Conservation (phyloP, 2,329 filamentous ascomycete genomes). For the Colletotrichum liriopes region DNA sequence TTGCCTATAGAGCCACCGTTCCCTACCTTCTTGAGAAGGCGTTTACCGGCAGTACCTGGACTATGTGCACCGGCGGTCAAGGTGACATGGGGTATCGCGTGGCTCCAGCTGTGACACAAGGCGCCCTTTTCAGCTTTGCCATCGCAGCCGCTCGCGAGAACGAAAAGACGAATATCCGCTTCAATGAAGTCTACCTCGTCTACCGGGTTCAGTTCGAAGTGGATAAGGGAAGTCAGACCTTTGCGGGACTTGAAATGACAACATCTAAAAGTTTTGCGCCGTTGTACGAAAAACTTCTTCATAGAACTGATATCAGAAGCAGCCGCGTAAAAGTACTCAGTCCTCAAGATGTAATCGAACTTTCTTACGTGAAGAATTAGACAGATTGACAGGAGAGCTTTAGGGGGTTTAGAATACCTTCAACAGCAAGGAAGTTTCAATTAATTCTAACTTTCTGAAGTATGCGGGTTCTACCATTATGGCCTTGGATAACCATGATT, state of each 20-base stretch:
- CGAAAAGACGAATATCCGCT: constrained; percentile 53
- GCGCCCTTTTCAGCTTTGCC: constrained; percentile 54
- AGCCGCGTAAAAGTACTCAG: neutral
- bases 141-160: constrained; percentile 51
- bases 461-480: no score
- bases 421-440: neutral
- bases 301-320: constrained; percentile 1
- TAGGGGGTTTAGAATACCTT: neutral
- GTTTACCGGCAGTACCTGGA: constrained; percentile 49
- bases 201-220: constrained; percentile 49
- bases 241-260: constrained; percentile 6
- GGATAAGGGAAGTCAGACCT: neutral
- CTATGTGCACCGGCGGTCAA: constrained; percentile 51
- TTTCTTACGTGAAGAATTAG: neutral
- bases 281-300: constrained; percentile 1
- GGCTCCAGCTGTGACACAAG: constrained; percentile 52
- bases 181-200: constrained; percentile 57
- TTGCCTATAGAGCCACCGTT: constrained; percentile 52
- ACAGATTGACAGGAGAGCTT: neutral
- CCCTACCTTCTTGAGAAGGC: constrained; percentile 50
- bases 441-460: no score
- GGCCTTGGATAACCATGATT: no score
- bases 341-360: neutral
- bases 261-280: neutral
- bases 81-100: constrained; percentile 48